Evolutionary conservation across 2,329 filamentous ascomycete species (phyloP).

Genomic region (Xylaria sp.): DNA sequence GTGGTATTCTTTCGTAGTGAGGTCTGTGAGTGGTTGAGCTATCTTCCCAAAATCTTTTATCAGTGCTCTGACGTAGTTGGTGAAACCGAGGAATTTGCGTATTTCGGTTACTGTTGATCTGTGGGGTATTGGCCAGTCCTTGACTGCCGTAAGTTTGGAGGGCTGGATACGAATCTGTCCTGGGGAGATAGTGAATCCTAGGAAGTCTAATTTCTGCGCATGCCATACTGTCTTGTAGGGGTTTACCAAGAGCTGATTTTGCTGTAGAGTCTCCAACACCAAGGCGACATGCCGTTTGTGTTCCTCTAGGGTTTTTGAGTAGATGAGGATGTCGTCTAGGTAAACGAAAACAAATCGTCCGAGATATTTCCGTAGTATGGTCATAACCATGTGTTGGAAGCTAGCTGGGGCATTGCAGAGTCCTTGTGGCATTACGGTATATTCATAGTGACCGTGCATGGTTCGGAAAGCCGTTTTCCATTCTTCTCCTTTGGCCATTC

Average conservation of each 20-base stretch:
- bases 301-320: slow-evolving; percentile 27
- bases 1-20: too few relatives aligned
- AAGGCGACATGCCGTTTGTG: slow-evolving; percentile 28
- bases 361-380: slow-evolving; percentile 12
- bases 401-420: too few relatives aligned
- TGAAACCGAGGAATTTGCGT: too few relatives aligned
- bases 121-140: too few relatives aligned
- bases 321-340: slow-evolving; percentile 33
- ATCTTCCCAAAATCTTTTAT: too few relatives aligned
- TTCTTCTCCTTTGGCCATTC: slow-evolving; percentile 21
- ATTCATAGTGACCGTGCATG: slow-evolving; percentile 32
- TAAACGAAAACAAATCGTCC: slow-evolving; percentile 15
- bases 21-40: too few relatives aligned
- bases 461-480: slow-evolving; percentile 33
- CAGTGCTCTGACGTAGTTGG: too few relatives aligned
- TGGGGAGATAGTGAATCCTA: slow-evolving; percentile 36
- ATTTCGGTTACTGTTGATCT: too few relatives aligned
- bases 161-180: slow-evolving; percentile 32
- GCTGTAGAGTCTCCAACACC: slow-evolving; percentile 16
- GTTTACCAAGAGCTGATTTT: slow-evolving; percentile 11
- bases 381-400: too few relatives aligned
- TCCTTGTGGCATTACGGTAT: slow-evolving; percentile 30
- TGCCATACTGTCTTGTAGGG: slow-evolving; percentile 38
- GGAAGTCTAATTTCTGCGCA: slow-evolving; percentile 32
- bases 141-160: slow-evolving; percentile 30